Evolutionary conservation across 2,329 filamentous ascomycete species (phyloP).

Genomic region (Botrytis porri): DNA sequence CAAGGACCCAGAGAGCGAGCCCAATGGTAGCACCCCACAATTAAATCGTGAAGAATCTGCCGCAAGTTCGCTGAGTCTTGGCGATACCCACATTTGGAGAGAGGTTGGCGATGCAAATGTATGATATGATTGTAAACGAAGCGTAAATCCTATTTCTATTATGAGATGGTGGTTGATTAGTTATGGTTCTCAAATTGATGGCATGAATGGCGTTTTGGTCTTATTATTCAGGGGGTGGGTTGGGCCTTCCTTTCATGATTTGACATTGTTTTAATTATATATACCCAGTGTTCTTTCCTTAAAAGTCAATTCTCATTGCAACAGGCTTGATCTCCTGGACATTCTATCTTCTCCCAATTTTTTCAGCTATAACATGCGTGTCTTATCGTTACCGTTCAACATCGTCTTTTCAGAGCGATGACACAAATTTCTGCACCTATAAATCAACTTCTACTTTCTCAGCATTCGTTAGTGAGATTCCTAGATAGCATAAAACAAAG

Average conservation of each 20-base stretch:
- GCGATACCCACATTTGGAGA: conserved; percentile 52
- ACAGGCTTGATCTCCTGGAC: not conserved
- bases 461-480: not conserved
- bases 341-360: not conserved
- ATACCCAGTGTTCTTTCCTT: conserved; percentile 18
- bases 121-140: conserved; percentile 23
- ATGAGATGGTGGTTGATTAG: not conserved
- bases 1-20: conserved; percentile 23
- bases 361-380: not conserved
- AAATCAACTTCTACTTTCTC: not conserved
- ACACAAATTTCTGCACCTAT: conserved; percentile 11
- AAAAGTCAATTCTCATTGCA: not conserved
- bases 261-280: conserved; percentile 9
- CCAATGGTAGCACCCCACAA: conserved; percentile 24
- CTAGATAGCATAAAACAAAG: not conserved
- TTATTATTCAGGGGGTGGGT: not conserved
- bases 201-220: conserved; percentile 20
- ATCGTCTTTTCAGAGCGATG: conserved; percentile 9
- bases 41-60: conserved; percentile 39
- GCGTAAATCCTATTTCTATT: not conserved
- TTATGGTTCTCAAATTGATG: not conserved
- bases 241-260: conserved; percentile 22
- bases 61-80: conserved; percentile 47
- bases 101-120: conserved; percentile 39
- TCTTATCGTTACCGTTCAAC: conserved; percentile 4